These are phyloP conservation scores for Nymphaea colorata DNA, from an alignment of 164 flowering plant species.

Conservation along the genomic window DNA sequence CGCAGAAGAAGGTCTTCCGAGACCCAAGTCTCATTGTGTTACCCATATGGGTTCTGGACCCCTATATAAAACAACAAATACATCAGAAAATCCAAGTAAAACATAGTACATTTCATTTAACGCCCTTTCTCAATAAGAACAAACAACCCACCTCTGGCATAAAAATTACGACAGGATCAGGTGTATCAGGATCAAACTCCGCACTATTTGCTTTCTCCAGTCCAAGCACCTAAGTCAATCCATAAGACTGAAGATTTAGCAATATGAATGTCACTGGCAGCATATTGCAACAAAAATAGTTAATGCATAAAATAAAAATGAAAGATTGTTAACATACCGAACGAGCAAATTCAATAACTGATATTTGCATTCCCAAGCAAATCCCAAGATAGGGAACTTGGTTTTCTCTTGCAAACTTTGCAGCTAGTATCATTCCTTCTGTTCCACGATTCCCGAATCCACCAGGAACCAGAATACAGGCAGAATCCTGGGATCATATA, in stretches of 20 bases:
- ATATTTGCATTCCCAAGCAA: slow-evolving; percentile 98
- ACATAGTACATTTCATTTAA: no score
- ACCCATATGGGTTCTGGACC: slow-evolving; percentile 93
- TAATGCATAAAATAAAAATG: background rate
- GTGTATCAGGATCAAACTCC: slow-evolving; percentile 63
- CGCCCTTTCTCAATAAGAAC: no score
- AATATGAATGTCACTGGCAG: background rate
- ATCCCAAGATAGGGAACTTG: slow-evolving; percentile 90
- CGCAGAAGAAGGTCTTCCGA: slow-evolving; percentile 67
- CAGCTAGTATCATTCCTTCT: slow-evolving; percentile 90
- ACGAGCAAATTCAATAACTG: slow-evolving; percentile 93
- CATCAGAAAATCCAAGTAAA: no score
- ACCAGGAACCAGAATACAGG: slow-evolving; percentile 91
- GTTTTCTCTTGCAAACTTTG: slow-evolving; percentile 92
- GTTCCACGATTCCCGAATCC: slow-evolving; percentile 99
- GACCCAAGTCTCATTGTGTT: slow-evolving; percentile 95
- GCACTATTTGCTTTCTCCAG: slow-evolving; percentile 67
- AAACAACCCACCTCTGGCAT: slow-evolving; percentile 83
- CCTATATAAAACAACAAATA: slow-evolving; percentile 27
- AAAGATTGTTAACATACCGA: slow-evolving; percentile 38
- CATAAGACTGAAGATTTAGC: background rate
- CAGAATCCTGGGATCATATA: slow-evolving; percentile 51
- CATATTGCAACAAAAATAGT: background rate
- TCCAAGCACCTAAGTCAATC: slow-evolving; percentile 47
- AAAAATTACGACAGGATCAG: slow-evolving; percentile 72